Percentiles rank a stretch among this genome's conserved stretches.
These are phyloP conservation scores for Chrysopogon serrulatus DNA, from an alignment of 176 grass and related monocot species.

Conservation along the genomic window DNA sequence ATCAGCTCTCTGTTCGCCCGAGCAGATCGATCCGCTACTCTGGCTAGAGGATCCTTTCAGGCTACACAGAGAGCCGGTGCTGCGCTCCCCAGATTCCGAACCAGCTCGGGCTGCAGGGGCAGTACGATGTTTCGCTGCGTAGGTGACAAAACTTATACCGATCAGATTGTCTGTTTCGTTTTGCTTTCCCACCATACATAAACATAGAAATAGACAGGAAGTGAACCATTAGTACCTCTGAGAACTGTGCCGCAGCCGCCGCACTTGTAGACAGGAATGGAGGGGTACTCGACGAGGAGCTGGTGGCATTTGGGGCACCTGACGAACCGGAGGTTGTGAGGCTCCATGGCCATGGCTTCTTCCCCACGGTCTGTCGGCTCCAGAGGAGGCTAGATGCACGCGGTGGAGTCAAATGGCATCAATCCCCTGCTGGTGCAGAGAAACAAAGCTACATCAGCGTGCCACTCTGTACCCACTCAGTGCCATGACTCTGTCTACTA, in stretches of 20 bases:
- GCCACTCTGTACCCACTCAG: background rate
- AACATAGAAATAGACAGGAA: background rate
- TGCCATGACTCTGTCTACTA: too few species aligned
- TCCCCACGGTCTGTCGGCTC: background rate
- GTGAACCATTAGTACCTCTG: slow-evolving; percentile 46
- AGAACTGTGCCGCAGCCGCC: slow-evolving; percentile 60
- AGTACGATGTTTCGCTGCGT: slow-evolving; percentile 50
- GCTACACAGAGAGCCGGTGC: background rate
- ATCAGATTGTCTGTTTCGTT: background rate
- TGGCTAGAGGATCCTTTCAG: slow-evolving; percentile 8
- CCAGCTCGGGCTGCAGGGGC: background rate
- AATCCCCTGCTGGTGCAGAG: background rate
- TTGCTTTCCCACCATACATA: background rate
- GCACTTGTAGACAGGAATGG: slow-evolving; percentile 77
- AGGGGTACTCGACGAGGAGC: slow-evolving; percentile 75
- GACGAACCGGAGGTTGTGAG: slow-evolving; percentile 66
- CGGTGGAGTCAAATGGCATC: background rate
- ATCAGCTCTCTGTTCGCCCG: slow-evolving; percentile 7
- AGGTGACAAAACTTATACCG: background rate
- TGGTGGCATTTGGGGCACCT: slow-evolving; percentile 81
- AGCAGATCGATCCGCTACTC: slow-evolving; percentile 24
- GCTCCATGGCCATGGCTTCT: slow-evolving; percentile 25
- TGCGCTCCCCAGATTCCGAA: background rate
- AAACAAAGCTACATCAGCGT: background rate
- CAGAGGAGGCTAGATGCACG: background rate